Evolutionary conservation across 768 basidiomycete species (phyloP).

Genomic region (Naematelia aurantialba): DNA sequence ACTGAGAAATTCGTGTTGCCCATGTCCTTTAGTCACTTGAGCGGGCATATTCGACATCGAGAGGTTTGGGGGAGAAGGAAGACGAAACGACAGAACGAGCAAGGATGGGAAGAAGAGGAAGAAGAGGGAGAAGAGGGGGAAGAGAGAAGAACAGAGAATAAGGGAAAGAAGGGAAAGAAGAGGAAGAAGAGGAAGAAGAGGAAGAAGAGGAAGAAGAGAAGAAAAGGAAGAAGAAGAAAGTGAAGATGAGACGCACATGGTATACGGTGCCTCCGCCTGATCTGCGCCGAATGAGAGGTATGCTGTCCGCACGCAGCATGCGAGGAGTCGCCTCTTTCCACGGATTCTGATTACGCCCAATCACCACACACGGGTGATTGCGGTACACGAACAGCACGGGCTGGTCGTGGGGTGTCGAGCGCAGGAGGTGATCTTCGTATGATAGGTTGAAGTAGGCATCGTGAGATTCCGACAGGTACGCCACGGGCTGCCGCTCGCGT

Average conservation of each 20-base stretch:
- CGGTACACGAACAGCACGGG: slow-evolving; percentile 84
- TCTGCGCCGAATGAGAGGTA: slow-evolving; percentile 76
- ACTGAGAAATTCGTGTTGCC: slow-evolving; percentile 98
- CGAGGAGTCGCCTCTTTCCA: slow-evolving; percentile 92
- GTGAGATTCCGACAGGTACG: slow-evolving; percentile 65
- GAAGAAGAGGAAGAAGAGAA: too few relatives aligned
- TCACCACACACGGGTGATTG: slow-evolving; percentile 81
- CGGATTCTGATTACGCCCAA: slow-evolving; percentile 94
- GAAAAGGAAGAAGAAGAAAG: too few relatives aligned
- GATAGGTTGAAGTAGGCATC: slow-evolving; percentile 87
- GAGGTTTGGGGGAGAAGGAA: background rate
- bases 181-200: too few relatives aligned
- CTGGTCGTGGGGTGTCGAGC: slow-evolving; percentile 62
- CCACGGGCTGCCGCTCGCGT: slow-evolving; percentile 28
- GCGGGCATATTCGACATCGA: background rate
- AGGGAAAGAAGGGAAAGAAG: too few relatives aligned
- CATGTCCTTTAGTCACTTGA: slow-evolving; percentile 71
- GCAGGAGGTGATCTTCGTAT: slow-evolving; percentile 87
- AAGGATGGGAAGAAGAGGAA: too few relatives aligned
- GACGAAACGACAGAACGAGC: background rate
- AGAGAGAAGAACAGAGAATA: too few relatives aligned
- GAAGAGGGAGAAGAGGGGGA: too few relatives aligned
- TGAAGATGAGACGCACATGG: slow-evolving; percentile 64
- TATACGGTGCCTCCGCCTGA: slow-evolving; percentile 96
- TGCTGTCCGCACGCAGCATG: slow-evolving; percentile 56